Conservation (phyloP, 164 flowering plant genomes). For the Tetrastigma voinierianum region DNA sequence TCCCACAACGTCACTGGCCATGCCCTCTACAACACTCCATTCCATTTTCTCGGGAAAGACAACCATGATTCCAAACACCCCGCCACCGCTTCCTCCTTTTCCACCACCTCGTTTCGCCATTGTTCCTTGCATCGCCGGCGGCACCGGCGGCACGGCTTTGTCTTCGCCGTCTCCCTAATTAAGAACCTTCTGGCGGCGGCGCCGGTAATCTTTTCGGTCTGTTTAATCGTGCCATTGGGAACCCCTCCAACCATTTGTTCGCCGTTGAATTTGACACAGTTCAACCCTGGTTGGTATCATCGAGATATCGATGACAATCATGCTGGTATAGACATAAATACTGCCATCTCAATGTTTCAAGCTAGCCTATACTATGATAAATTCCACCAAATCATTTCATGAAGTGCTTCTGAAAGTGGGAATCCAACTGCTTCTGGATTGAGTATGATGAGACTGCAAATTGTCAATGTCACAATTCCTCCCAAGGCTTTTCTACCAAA, state of each 20-base stretch:
- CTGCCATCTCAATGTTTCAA: background rate
- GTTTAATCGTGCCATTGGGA: background rate
- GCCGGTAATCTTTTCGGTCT: background rate
- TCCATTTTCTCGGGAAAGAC: background rate
- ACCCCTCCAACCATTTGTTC: constrained; percentile 18
- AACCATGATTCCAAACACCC: too few relatives aligned
- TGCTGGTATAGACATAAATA: constrained; percentile 9
- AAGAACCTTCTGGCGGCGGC: too few relatives aligned
- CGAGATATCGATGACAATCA: constrained; percentile 7
- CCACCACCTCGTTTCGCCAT: constrained; percentile 4
- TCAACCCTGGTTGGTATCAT: background rate
- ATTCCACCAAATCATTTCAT: background rate
- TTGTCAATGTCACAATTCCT: constrained; percentile 21
- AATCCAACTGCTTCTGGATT: constrained; percentile 18
- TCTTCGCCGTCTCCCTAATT: too few relatives aligned
- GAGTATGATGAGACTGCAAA: constrained; percentile 19
- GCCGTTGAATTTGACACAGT: constrained; percentile 32
- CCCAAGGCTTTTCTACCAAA: constrained; percentile 2
- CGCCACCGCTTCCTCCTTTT: background rate
- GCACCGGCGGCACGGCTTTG: background rate
- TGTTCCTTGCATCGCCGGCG: background rate
- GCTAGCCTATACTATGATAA: constrained; percentile 7
- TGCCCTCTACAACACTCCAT: constrained; percentile 6
- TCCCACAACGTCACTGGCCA: constrained; percentile 3
- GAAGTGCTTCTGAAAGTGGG: background rate